phyloP scores from a whole-genome alignment of 495 filamentous ascomycete genomes.

The Trichoderma reesei region DNA sequence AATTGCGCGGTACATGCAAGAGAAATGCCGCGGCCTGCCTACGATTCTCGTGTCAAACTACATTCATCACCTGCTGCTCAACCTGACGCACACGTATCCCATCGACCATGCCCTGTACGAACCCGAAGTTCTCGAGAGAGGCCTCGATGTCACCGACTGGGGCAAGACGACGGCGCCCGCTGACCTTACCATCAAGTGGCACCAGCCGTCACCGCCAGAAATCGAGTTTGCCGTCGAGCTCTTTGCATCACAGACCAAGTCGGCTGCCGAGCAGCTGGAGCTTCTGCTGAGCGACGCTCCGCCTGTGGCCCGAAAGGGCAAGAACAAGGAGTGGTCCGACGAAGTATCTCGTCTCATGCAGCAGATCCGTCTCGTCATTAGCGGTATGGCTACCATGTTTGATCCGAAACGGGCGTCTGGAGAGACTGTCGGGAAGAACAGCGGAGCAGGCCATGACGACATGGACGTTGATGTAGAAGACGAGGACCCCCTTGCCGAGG shows the following conservation, averaged over 20 bases:
- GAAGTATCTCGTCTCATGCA: slow-evolving; percentile 85
- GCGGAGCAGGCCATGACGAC: slow-evolving; percentile 28
- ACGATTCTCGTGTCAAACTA: slow-evolving; percentile 96
- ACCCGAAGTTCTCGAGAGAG: slow-evolving; percentile 42
- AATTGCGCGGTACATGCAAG: slow-evolving; percentile 90
- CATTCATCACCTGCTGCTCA: slow-evolving; percentile 97
- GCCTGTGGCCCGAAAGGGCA: slow-evolving; percentile 83
- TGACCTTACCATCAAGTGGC: slow-evolving; percentile 81
- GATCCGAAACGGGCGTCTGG: slow-evolving; percentile 62
- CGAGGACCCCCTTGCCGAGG: slow-evolving; percentile 53
- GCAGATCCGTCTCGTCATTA: slow-evolving; percentile 73
- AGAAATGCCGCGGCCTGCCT: slow-evolving; percentile 84
- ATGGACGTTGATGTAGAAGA: slow-evolving; percentile 34
- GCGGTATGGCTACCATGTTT: slow-evolving; percentile 80
- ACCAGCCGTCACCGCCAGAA: slow-evolving; percentile 69
- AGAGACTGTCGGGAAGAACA: slow-evolving; percentile 20
- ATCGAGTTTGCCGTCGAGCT: slow-evolving; percentile 81
- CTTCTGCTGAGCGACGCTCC: slow-evolving; percentile 71
- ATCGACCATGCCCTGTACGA: slow-evolving; percentile 82
- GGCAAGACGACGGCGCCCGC: slow-evolving; percentile 58
- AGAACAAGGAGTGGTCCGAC: slow-evolving; percentile 97
- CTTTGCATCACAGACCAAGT: slow-evolving; percentile 67
- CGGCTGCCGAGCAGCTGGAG: slow-evolving; percentile 46
- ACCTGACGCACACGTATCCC: slow-evolving; percentile 87
- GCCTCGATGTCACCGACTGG: slow-evolving; percentile 62